Evolutionary conservation across 805 yeast species (phyloP).

Genomic region (Scheffersomyces ergatensis): DNA sequence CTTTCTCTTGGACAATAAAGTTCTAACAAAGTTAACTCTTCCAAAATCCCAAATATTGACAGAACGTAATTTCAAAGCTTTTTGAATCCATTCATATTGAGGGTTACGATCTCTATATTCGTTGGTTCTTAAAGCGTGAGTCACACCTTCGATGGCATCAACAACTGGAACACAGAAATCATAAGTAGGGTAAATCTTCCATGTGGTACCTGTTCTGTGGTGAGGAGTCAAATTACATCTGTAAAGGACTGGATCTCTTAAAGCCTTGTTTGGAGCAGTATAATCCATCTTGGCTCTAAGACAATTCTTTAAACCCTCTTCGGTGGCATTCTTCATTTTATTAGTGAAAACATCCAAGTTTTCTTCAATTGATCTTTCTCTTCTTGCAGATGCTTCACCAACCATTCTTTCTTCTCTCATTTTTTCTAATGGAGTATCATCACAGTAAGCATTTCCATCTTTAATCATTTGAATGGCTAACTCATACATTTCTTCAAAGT

Average conservation of each 20-base stretch:
- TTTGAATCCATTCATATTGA: constrained; percentile 95
- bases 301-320: constrained; percentile 87
- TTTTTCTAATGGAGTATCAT: constrained; percentile 88
- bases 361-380: constrained; percentile 92
- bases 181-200: constrained; percentile 98
- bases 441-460: constrained; percentile 96
- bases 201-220: constrained; percentile 87
- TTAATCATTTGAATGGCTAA: constrained; percentile 82
- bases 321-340: constrained; percentile 94
- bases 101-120: constrained; percentile 99
- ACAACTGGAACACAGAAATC: constrained; percentile 98
- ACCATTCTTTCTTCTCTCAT: constrained; percentile 99
- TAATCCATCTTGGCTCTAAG: constrained; percentile 95
- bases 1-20: constrained; percentile 93
- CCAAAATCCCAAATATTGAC: constrained; percentile 98
- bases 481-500: constrained; percentile 89
- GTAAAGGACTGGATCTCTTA: constrained; percentile 97
- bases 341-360: constrained; percentile 80
- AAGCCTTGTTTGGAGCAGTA: constrained; percentile 86
- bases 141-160: constrained; percentile 93
- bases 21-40: constrained; percentile 94
- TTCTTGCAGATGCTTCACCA: constrained; percentile 88
- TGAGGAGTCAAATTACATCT: constrained; percentile 97
- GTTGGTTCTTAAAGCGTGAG: constrained; percentile 96
- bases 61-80: constrained; percentile 77